Conservation (phyloP, 306 rosid genomes). For the Cucurbita ficifolia region DNA sequence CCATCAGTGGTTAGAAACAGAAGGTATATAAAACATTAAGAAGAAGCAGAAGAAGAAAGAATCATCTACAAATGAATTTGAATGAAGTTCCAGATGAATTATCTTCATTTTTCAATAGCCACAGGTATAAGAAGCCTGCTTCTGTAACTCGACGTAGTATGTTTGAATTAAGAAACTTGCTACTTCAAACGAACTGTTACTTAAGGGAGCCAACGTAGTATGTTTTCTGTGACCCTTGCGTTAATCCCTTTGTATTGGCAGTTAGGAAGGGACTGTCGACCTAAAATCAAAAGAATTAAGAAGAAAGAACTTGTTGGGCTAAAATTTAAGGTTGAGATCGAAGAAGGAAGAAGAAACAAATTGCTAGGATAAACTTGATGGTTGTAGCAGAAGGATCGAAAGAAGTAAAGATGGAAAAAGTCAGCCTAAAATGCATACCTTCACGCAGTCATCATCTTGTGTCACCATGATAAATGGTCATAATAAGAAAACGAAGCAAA, state of each 20-base stretch:
- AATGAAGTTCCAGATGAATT: neutral
- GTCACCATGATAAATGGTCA: neutral
- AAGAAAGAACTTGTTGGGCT: neutral
- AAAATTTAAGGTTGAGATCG: neutral
- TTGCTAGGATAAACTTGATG: neutral
- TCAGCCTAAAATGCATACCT: neutral
- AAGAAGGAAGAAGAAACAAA: neutral
- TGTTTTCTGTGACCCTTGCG: neutral
- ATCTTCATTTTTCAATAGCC: neutral
- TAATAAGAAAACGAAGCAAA: neutral
- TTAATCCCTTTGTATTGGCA: neutral
- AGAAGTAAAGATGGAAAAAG: neutral
- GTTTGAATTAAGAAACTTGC: no score
- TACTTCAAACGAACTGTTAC: neutral
- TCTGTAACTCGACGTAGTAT: neutral
- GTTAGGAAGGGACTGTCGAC: neutral
- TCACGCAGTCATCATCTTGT: neutral
- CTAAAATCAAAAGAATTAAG: neutral
- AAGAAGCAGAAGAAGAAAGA: neutral
- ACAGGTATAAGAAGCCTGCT: neutral
- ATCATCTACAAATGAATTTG: neutral
- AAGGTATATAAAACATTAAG: neutral
- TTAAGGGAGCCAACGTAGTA: neutral
- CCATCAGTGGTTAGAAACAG: neutral
- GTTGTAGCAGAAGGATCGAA: neutral